Evolutionary conservation across 2,329 filamentous ascomycete genomes (phyloP), one percentile per base, ranked within the genome.

Genomic region (Furcasterigmium sp.): DNA sequence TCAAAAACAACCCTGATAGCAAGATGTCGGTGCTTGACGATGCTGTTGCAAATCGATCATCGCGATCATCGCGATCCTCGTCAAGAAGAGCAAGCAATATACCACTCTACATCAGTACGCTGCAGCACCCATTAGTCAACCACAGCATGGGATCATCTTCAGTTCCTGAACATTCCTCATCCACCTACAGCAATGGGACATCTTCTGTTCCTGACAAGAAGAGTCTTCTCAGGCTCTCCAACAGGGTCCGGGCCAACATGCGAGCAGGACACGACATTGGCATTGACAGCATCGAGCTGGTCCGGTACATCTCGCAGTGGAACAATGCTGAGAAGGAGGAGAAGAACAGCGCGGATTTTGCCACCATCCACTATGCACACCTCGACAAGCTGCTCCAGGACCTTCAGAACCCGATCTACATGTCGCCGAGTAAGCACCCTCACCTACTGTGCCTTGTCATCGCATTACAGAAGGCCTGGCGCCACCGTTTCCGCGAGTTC

Each of bases 301-400:
- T n/a, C n/a, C n/a, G n/a, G n/a, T n/a, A n/a, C n/a, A n/a, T n/a
- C n/a, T n/a, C n/a, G 11, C 56, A 60, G 2, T 59, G 65, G 2
- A 47, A 68, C 13, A 57, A 57, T 34, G 65, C 69, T 32, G 71
- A 73, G 46, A 56, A 54, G 14, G 51, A 56, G 11, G 52, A 52
- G 5, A 50, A 52, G 13, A 60, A 50, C 5, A 51, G 75, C 23
- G n/a, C n/a, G n/a, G 58, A 61, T 8, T 59, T 73, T 29, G 59
- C 60, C 37, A 65, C 59, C 3, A 64, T 76, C 43, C 55, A 57
- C 34, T 49, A 58, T 14, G 54, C 65, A 3, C 60, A 58, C 10
- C 59, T 76, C 5, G 65, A 73, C 46, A 74, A 72, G 46, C 51
- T 76, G 2, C 42, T 69, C 15, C 52, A 56, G 15, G 70, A 73